phyloP scores from a whole-genome alignment of 1,284 basidiomycete species.

The Cryptococcus depauperatus region DNA sequence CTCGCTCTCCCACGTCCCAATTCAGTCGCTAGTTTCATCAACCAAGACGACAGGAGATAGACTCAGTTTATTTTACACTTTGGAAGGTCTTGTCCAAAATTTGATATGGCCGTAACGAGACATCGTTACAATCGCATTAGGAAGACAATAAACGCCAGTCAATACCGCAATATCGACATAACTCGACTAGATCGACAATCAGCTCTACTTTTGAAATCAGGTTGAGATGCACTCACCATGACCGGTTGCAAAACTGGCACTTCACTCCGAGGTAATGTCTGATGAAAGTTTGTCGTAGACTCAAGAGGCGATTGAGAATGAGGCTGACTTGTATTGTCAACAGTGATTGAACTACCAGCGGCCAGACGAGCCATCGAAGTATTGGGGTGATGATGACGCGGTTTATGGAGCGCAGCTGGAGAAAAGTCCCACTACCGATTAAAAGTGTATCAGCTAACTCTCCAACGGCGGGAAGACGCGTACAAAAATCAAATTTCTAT shows the following conservation, averaged over 20 bases:
- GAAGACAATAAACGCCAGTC: constrained; percentile 61
- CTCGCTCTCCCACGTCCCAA: no score
- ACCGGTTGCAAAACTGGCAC: constrained; percentile 86
- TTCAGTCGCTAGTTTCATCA: no score
- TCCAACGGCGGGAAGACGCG: constrained; percentile 27
- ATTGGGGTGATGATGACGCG: constrained; percentile 38
- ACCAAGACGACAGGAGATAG: no score
- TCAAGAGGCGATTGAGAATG: constrained; percentile 51
- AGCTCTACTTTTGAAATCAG: constrained; percentile 2
- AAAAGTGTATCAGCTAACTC: neutral
- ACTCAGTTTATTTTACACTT: no score
- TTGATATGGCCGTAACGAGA: constrained; percentile 65
- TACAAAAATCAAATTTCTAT: constrained; percentile 82
- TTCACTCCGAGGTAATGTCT: constrained; percentile 74
- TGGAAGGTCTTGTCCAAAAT: constrained; percentile 67
- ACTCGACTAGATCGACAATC: constrained; percentile 55
- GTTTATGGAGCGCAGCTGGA: constrained; percentile 47
- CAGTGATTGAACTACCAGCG: neutral
- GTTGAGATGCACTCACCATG: constrained; percentile 53
- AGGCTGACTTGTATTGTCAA: constrained; percentile 16
- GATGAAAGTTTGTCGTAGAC: constrained; percentile 59
- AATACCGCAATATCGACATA: constrained; percentile 67
- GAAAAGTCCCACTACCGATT: constrained; percentile 79
- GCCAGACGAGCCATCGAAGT: constrained; percentile 28
- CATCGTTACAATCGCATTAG: constrained; percentile 65